Percentiles rank a stretch among this genome's conserved stretches.
Evolutionary conservation across 208 protist genomes (phyloP).

Genomic region (Tetramitus jugosus): DNA sequence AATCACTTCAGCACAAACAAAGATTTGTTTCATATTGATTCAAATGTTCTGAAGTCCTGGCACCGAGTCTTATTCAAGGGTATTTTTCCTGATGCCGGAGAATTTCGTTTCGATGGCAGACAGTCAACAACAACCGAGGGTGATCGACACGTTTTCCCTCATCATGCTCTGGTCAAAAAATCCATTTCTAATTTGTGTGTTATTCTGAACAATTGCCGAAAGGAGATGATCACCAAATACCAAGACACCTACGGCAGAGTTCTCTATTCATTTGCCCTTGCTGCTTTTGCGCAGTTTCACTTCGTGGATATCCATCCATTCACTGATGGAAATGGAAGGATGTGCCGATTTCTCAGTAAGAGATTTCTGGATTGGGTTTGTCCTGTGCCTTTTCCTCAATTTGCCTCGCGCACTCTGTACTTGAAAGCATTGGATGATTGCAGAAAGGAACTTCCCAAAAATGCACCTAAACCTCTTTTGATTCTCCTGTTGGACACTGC

Average conservation of each 20-base stretch:
- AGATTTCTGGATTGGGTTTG: conserved; percentile 26
- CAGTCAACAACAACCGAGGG: neutral
- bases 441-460: neutral
- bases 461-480: neutral
- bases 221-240: neutral
- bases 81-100: neutral
- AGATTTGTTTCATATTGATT: neutral
- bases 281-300: conserved; percentile 36
- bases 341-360: conserved; percentile 37
- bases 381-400: conserved; percentile 36
- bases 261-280: conserved; percentile 36
- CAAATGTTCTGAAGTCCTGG: neutral
- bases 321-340: conserved; percentile 32
- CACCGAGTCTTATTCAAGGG: neutral
- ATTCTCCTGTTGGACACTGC: neutral
- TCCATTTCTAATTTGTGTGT: neutral
- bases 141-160: neutral
- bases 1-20: neutral
- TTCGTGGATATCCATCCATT: conserved; percentile 38
- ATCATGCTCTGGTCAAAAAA: neutral
- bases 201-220: neutral
- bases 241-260: neutral
- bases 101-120: neutral
- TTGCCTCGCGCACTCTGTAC: conserved; percentile 24
- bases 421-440: neutral